Conservation (phyloP, 1,284 basidiomycete genomes). For the Puccinia triticina region DNA sequence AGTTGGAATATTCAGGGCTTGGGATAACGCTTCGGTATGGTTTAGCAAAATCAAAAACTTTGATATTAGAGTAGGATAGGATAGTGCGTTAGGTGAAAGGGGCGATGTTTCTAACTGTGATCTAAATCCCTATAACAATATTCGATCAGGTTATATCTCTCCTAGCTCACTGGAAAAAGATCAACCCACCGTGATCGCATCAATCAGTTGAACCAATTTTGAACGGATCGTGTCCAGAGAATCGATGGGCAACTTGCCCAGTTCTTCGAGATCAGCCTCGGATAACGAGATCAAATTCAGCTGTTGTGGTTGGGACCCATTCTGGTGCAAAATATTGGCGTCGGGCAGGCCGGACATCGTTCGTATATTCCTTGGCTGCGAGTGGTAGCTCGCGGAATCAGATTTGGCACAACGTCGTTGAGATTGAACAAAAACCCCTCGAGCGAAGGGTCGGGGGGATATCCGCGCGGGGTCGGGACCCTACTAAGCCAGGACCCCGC, state of each 20-base stretch:
- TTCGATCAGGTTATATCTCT: background rate
- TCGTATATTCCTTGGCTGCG: too few relatives aligned
- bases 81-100: slow-evolving; percentile 30
- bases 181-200: slow-evolving; percentile 32
- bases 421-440: too few relatives aligned
- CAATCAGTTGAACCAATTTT: slow-evolving; percentile 50
- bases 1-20: slow-evolving; percentile 37
- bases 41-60: slow-evolving; percentile 49
- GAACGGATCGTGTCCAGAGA: slow-evolving; percentile 48
- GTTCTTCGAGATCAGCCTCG: slow-evolving; percentile 32
- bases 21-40: slow-evolving; percentile 50
- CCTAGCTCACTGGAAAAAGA: background rate
- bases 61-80: slow-evolving; percentile 47
- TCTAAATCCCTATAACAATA: slow-evolving; percentile 31
- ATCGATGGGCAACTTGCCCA: slow-evolving; percentile 38
- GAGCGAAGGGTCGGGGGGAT: too few relatives aligned
- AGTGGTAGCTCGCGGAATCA: too few relatives aligned
- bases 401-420: too few relatives aligned
- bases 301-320: background rate
- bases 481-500: too few relatives aligned
- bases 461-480: too few relatives aligned
- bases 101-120: slow-evolving; percentile 45
- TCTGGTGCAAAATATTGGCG: background rate
- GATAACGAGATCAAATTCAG: background rate
- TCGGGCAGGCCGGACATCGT: background rate